phyloP scores from a whole-genome alignment of 2,329 filamentous ascomycete species.

The Xylariaceae sp. region DNA sequence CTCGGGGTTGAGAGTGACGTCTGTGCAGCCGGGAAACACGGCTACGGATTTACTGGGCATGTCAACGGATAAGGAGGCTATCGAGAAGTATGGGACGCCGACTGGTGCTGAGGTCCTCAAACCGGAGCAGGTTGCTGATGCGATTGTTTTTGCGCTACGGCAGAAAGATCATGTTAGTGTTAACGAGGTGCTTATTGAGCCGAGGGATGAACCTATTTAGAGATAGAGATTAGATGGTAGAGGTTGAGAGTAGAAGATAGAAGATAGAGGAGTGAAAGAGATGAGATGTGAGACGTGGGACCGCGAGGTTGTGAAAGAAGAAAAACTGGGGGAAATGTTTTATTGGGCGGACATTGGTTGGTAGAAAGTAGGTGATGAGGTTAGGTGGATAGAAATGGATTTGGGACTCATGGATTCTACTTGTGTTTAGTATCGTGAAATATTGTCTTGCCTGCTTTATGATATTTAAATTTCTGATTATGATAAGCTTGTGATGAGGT shows the following conservation, averaged over 20 bases:
- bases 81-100: constrained; percentile 76
- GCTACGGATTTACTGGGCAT: constrained; percentile 70
- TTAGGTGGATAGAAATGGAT: too few relatives aligned
- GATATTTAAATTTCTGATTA: too few relatives aligned
- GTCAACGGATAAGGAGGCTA: constrained; percentile 71
- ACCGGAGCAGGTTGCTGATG: constrained; percentile 67
- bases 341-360: too few relatives aligned
- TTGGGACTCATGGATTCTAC: too few relatives aligned
- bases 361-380: too few relatives aligned
- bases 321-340: too few relatives aligned
- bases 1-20: constrained; percentile 68
- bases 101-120: constrained; percentile 73
- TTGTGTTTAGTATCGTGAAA: too few relatives aligned
- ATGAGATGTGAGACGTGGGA: too few relatives aligned
- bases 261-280: background rate
- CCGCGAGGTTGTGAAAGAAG: too few relatives aligned
- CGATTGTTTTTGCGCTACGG: constrained; percentile 71
- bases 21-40: constrained; percentile 75
- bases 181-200: constrained; percentile 78
- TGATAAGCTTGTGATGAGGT: too few relatives aligned
- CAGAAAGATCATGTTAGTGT: constrained; percentile 75
- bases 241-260: background rate
- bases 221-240: too few relatives aligned
- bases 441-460: too few relatives aligned
- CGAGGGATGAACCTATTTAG: constrained; percentile 70